A percentile compares a stretch with the other conserved stretches of the same genome.
Conservation (phyloP, 2,329 filamentous ascomycete species). For the Neonectria sp. region DNA sequence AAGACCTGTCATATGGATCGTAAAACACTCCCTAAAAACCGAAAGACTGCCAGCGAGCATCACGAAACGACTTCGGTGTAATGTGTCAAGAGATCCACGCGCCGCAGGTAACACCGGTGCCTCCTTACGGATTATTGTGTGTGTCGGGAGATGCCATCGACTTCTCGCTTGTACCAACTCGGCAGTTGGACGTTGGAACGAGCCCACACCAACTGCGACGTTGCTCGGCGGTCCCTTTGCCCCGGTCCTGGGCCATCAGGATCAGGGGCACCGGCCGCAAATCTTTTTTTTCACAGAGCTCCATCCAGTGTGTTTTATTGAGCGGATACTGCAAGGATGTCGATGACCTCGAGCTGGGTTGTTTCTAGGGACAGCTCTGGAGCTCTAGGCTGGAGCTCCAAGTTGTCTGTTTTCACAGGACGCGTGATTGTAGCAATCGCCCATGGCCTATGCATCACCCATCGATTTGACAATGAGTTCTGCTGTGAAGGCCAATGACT, state of each 20-base stretch:
- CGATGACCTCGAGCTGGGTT: conserved; percentile 8
- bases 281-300: conserved; percentile 9
- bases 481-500: neutral
- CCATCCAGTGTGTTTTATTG: conserved; percentile 18
- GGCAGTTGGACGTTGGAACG: conserved; percentile 20
- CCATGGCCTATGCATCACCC: conserved; percentile 16
- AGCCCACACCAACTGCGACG: conserved; percentile 26
- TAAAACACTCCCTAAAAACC: neutral
- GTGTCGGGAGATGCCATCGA: conserved; percentile 5
- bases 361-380: conserved; percentile 12
- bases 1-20: conserved; percentile 41
- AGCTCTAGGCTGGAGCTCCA: conserved; percentile 9
- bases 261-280: neutral
- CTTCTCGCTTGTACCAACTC: neutral
- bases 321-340: conserved; percentile 23
- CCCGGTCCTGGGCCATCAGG: neutral
- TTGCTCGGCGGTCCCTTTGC: conserved; percentile 24
- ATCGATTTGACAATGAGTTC: neutral
- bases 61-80: neutral
- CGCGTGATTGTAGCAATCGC: conserved; percentile 19
- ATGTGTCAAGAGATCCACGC: conserved; percentile 7
- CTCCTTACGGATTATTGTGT: neutral
- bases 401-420: neutral
- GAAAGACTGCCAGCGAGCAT: conserved; percentile 1
- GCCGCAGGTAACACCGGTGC: neutral